These are phyloP conservation scores for Pyronema domesticum DNA, from an alignment of 495 filamentous ascomycete species.

Conservation along the genomic window DNA sequence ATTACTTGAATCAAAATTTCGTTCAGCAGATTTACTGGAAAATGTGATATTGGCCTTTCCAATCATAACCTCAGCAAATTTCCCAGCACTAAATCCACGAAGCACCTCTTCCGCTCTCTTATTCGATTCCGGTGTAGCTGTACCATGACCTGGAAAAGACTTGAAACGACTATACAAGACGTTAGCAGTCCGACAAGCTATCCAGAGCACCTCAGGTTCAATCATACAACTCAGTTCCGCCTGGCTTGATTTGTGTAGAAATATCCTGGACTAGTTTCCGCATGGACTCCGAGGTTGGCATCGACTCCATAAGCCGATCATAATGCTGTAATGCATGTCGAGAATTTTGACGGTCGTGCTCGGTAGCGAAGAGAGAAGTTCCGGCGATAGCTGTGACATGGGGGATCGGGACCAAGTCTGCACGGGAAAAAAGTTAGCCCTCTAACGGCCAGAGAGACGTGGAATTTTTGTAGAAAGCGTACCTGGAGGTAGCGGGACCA, in stretches of 20 bases:
- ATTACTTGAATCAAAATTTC: not conserved
- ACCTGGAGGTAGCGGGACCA: slow-evolving; percentile 77
- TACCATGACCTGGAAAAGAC: slow-evolving; percentile 1
- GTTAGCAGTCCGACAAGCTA: not conserved
- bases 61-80: slow-evolving; percentile 24
- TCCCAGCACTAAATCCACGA: slow-evolving; percentile 16
- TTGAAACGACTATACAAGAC: slow-evolving; percentile 17
- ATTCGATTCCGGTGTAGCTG: not conserved
- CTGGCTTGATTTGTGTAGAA: slow-evolving; percentile 21
- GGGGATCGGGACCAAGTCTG: slow-evolving; percentile 58
- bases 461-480: slow-evolving; percentile 10
- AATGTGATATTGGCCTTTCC: slow-evolving; percentile 19
- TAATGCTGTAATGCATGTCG: slow-evolving; percentile 32
- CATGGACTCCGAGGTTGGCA: slow-evolving; percentile 17
- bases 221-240: slow-evolving; percentile 17
- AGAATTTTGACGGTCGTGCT: slow-evolving; percentile 26
- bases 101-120: slow-evolving; percentile 14
- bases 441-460: not conserved
- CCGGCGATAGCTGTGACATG: slow-evolving; percentile 29
- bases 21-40: not conserved
- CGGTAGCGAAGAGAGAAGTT: slow-evolving; percentile 30
- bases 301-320: slow-evolving; percentile 32
- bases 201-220: not conserved
- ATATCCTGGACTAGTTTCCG: slow-evolving; percentile 18
- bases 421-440: not conserved